Evolutionary conservation across 495 filamentous ascomycete genomes (phyloP).

Genomic region (Penicillium manginii): DNA sequence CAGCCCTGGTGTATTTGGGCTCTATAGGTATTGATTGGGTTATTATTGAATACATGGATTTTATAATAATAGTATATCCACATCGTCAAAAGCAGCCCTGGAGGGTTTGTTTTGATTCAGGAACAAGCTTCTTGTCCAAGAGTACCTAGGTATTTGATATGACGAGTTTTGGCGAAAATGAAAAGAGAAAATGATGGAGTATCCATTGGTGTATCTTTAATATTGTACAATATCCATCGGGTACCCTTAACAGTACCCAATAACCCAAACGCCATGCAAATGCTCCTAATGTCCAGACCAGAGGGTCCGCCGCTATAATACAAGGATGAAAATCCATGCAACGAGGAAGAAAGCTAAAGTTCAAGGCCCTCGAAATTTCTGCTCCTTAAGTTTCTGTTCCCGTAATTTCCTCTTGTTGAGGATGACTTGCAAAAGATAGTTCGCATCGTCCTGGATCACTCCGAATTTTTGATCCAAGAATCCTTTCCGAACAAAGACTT

Average conservation of each 20-base stretch:
- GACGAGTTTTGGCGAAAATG: not conserved
- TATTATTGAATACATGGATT: too few species aligned
- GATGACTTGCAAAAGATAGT: slow-evolving; percentile 7
- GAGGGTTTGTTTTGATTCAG: too few species aligned
- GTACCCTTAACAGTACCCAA: too few species aligned
- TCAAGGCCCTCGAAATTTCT: not conserved
- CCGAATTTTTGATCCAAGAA: slow-evolving; percentile 24
- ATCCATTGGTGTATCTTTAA: too few species aligned
- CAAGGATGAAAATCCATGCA: not conserved
- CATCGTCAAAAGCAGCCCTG: too few species aligned
- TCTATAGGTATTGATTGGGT: not conserved
- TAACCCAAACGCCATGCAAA: slow-evolving; percentile 1
- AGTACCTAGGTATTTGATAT: too few species aligned
- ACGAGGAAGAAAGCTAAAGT: not conserved
- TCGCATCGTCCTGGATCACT: slow-evolving; percentile 30
- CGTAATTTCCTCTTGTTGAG: slow-evolving; percentile 3
- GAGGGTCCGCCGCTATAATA: not conserved
- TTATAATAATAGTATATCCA: too few species aligned
- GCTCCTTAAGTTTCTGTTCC: not conserved
- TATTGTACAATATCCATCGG: too few species aligned
- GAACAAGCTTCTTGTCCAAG: too few species aligned
- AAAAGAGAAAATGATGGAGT: not conserved
- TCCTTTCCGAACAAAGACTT: slow-evolving; percentile 24
- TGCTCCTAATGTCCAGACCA: not conserved
- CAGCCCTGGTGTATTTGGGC: too few species aligned